A percentile compares a stretch with the other conserved stretches of the same genome.
Evolutionary conservation across 2,329 filamentous ascomycete genomes (phyloP).

Genomic region (Penicillium sp.): DNA sequence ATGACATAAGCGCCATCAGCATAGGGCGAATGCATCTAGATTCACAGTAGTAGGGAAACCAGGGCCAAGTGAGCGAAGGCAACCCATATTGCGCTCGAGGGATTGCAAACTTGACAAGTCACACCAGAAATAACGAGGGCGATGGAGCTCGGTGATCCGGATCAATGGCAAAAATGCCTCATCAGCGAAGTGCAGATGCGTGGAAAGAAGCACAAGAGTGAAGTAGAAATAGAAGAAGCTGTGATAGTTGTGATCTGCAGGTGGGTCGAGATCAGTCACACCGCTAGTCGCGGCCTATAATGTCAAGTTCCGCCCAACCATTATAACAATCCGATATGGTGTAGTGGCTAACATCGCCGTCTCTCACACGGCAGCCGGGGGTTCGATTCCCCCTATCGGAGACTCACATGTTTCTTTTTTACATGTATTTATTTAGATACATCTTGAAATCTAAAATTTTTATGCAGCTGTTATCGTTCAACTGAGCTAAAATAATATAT

Average conservation of each 20-base stretch:
- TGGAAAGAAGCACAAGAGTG: not conserved
- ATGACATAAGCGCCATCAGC: too few relatives aligned
- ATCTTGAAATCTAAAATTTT: not conserved
- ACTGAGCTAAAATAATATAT: too few relatives aligned
- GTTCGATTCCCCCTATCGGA: constrained; percentile 32
- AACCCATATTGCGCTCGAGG: too few relatives aligned
- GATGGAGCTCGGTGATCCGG: not conserved
- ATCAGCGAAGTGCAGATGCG: not conserved
- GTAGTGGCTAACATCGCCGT: constrained; percentile 32
- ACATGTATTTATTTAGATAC: not conserved
- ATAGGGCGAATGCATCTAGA: too few relatives aligned
- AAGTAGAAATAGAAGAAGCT: not conserved
- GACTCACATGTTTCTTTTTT: constrained; percentile 3
- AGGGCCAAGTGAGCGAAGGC: too few relatives aligned
- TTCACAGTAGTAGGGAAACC: too few relatives aligned
- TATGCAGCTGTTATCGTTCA: too few relatives aligned
- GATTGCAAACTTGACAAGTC: too few relatives aligned
- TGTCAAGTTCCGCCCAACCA: not conserved
- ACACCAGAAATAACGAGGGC: too few relatives aligned
- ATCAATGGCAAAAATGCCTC: not conserved
- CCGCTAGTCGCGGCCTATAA: not conserved
- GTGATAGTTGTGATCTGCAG: not conserved
- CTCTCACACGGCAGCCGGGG: constrained; percentile 32
- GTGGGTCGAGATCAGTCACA: not conserved
- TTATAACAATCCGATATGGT: constrained; percentile 13